phyloP scores from a whole-genome alignment of 1,284 basidiomycete genomes.

The Pascua sp. region DNA sequence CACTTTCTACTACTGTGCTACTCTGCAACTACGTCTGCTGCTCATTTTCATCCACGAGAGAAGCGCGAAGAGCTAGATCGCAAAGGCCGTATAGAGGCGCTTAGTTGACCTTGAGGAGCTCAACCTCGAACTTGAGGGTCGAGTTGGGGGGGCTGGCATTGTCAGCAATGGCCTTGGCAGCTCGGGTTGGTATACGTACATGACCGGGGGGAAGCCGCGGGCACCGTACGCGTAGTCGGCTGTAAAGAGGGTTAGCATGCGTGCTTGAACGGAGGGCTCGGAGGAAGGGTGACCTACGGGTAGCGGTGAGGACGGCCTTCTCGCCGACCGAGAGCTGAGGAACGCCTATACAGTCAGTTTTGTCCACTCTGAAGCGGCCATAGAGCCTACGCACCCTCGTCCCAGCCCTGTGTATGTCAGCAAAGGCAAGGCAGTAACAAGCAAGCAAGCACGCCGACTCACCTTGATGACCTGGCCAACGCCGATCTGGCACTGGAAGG shows the following conservation, averaged over 20 bases:
- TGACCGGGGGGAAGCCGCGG: slow-evolving; percentile 68
- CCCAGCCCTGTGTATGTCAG: slow-evolving; percentile 62
- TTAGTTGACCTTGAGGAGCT: slow-evolving; percentile 54
- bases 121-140: slow-evolving; percentile 56
- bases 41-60: too few relatives aligned
- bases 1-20: too few relatives aligned
- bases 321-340: slow-evolving; percentile 70
- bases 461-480: slow-evolving; percentile 71
- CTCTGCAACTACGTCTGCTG: too few relatives aligned
- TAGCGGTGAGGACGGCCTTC: slow-evolving; percentile 64
- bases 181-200: slow-evolving; percentile 37
- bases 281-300: slow-evolving; percentile 19
- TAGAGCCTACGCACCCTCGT: slow-evolving; percentile 59
- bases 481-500: slow-evolving; percentile 71
- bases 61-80: too few relatives aligned
- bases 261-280: slow-evolving; percentile 1
- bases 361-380: too few relatives aligned
- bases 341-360: slow-evolving; percentile 44
- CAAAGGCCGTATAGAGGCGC: not conserved
- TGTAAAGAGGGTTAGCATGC: slow-evolving; percentile 13
- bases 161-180: not conserved
- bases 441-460: not conserved
- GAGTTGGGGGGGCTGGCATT: slow-evolving; percentile 50
- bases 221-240: slow-evolving; percentile 40
- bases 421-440: not conserved